Percentiles rank a stretch among this genome's conserved stretches.
These are phyloP conservation scores for Rhodotorula sp. DNA, from an alignment of 1,284 basidiomycete genomes.

Conservation along the genomic window DNA sequence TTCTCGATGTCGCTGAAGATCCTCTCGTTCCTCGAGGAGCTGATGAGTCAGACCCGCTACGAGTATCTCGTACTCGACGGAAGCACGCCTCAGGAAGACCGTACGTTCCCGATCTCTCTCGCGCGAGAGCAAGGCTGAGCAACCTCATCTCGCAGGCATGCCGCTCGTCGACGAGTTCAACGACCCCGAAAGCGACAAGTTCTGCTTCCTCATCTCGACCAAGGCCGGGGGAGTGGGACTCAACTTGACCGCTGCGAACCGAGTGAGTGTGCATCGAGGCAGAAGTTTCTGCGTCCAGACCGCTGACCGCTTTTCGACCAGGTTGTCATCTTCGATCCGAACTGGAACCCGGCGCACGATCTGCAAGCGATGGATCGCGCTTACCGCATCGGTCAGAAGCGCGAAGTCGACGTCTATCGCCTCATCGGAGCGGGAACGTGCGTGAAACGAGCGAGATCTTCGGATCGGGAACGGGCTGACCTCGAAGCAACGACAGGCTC, in stretches of 20 bases:
- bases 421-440: constrained; percentile 75
- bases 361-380: constrained; percentile 64
- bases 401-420: constrained; percentile 79
- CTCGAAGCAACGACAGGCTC: constrained; percentile 11
- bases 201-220: constrained; percentile 80
- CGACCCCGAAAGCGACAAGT: constrained; percentile 61
- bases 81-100: constrained; percentile 51
- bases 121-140: background rate
- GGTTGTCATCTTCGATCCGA: constrained; percentile 87
- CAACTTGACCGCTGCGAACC: constrained; percentile 44
- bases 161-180: constrained; percentile 71
- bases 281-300: constrained; percentile 57
- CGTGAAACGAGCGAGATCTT: background rate
- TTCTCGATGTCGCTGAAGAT: constrained; percentile 62
- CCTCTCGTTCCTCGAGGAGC: constrained; percentile 71
- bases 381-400: constrained; percentile 81
- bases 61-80: constrained; percentile 72
- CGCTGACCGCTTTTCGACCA: constrained; percentile 59
- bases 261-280: constrained; percentile 66
- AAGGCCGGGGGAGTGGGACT: constrained; percentile 89
- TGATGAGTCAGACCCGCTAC: constrained; percentile 62
- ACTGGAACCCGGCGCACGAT: constrained; percentile 86
- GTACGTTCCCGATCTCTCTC: constrained; percentile 27
- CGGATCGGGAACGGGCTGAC: background rate
- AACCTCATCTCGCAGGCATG: constrained; percentile 61